Evolutionary conservation across 345 rosid species (phyloP).

Genomic region (Citrus australasica): DNA sequence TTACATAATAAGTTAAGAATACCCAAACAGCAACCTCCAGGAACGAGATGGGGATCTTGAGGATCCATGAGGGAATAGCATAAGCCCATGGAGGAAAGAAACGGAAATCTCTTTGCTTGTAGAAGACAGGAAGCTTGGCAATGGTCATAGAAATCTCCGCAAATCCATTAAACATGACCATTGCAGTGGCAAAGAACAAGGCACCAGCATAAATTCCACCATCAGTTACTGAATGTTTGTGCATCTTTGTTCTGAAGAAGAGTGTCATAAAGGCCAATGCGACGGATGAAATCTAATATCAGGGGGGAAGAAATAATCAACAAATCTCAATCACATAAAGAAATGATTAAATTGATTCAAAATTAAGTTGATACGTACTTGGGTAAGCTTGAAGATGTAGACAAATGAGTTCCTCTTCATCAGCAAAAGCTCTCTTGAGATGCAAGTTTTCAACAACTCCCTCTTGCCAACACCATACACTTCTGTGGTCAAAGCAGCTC

Average conservation of each 20-base stretch:
- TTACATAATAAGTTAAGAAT: slow-evolving; percentile 59
- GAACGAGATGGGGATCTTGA: slow-evolving; percentile 61
- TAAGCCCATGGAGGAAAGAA: slow-evolving; percentile 82
- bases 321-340: not conserved
- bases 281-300: slow-evolving; percentile 35
- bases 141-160: slow-evolving; percentile 73
- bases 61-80: slow-evolving; percentile 75
- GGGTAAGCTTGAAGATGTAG: slow-evolving; percentile 57
- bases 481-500: slow-evolving; percentile 60
- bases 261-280: slow-evolving; percentile 45
- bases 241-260: slow-evolving; percentile 60
- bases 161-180: slow-evolving; percentile 62
- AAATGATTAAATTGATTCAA: not conserved
- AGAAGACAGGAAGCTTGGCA: slow-evolving; percentile 77
- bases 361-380: slow-evolving; percentile 31
- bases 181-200: slow-evolving; percentile 47
- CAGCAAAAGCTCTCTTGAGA: slow-evolving; percentile 61
- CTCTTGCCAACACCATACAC: slow-evolving; percentile 52
- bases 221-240: slow-evolving; percentile 29
- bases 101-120: slow-evolving; percentile 72
- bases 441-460: slow-evolving; percentile 58
- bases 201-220: slow-evolving; percentile 61
- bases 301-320: slow-evolving; percentile 6
- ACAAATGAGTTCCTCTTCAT: slow-evolving; percentile 80
- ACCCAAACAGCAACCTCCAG: slow-evolving; percentile 64